Base-by-base conservation (phyloP, 345 rosid species). In the Eucalyptus cloeziana region DNA sequence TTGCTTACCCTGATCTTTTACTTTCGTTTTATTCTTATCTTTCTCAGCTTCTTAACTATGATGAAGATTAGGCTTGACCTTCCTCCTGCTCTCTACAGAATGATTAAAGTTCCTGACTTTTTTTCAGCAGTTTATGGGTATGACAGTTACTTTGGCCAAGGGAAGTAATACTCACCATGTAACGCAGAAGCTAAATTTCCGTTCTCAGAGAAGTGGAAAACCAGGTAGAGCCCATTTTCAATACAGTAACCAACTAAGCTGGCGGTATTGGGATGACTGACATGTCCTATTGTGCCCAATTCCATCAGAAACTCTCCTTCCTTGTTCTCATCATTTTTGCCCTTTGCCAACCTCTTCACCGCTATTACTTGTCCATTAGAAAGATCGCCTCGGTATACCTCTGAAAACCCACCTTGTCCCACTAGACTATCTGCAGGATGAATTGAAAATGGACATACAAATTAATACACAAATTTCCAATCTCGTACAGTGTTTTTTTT, bases 251-350 rank as follows among this genome's bases (percentile, higher is more conserved):
- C 99, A 51, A 97, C 93, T 85, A 96, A 93, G 22, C 49, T 92
- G 27, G 99, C 98, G 11, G 99, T 94, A 86, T 97, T 97, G 43
- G 96, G 97, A 93, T 97, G 99, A 83, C 92, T 90, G 13, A 97
- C 97, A 90, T 97, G 99, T 13, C 97, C 96, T 87, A 95, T 95
- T 44, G 94, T 91, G 54, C 99, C 99, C 52, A 97, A 91, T 92
- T 97, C 99, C 81, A 92, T 93, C 15, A 97, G 96, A 90, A 97
- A 95, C 89, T 95, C 98, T 93, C 94, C 96, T 93, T 96, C 99
- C 89, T 97, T 97, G 81, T 88, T 92, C 86, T 92, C 94, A 91
- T 96, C 96, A 40, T 91, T 96, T 93, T 94, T 96, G 92, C 95
- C 98, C 89, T 93, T 95, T 7, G 98, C 91, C 90, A 96, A 87